A percentile compares a stretch with the other conserved stretches of the same genome.
Evolutionary conservation across 2,329 filamentous ascomycete species (phyloP).

Genomic region (Calonectria montana): DNA sequence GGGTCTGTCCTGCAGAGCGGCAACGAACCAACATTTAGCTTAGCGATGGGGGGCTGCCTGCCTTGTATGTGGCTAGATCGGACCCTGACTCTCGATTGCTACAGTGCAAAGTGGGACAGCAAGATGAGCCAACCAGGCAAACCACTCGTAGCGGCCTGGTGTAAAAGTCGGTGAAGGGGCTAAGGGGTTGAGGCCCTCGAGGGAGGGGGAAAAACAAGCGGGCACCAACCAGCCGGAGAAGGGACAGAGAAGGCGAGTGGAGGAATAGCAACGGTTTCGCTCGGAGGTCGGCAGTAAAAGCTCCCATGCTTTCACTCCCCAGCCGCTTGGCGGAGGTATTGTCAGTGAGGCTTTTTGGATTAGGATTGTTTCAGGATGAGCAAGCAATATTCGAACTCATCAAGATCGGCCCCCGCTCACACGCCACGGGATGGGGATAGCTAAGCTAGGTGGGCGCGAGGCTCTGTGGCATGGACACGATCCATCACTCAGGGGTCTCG

Average conservation of each 20-base stretch:
- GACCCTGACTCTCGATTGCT: constrained; percentile 42
- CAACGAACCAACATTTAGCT: constrained; percentile 33
- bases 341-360: constrained; percentile 27
- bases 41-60: constrained; percentile 27
- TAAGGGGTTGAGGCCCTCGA: constrained; percentile 37
- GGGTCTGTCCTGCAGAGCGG: constrained; percentile 25
- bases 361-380: constrained; percentile 26
- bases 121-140: constrained; percentile 34
- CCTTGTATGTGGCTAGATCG: constrained; percentile 33
- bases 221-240: constrained; percentile 34
- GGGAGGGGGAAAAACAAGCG: constrained; percentile 34
- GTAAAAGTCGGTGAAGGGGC: constrained; percentile 48
- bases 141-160: constrained; percentile 38
- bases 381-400: constrained; percentile 9
- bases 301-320: constrained; percentile 9
- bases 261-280: constrained; percentile 30
- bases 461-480: constrained; percentile 17
- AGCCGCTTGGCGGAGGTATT: constrained; percentile 17
- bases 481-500: neutral
- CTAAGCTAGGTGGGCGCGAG: constrained; percentile 3
- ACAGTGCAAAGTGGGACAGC: constrained; percentile 33
- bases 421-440: neutral
- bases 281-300: constrained; percentile 22
- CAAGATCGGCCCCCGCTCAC: constrained; percentile 15
- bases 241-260: constrained; percentile 26